phyloP scores from a whole-genome alignment of 345 rosid species.

The Physaria fendleri region DNA sequence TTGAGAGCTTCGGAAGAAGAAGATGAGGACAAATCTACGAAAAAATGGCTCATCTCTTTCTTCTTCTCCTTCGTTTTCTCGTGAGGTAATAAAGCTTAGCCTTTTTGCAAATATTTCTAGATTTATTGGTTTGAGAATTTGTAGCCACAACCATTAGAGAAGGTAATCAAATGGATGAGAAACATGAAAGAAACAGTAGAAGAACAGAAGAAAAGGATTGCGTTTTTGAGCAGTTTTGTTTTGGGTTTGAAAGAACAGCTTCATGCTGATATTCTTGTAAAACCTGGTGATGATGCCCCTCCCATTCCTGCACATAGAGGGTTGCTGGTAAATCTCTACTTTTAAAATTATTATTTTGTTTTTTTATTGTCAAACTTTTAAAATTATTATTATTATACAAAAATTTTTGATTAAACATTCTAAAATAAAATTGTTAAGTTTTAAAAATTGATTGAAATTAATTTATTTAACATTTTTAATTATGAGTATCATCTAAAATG shows the following conservation, averaged over 20 bases:
- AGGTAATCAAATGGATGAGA: constrained; percentile 57
- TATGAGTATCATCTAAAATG: too few relatives aligned
- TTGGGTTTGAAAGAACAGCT: constrained; percentile 44
- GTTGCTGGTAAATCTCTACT: constrained; percentile 50
- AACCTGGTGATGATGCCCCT: constrained; percentile 51
- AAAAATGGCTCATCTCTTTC: constrained; percentile 16
- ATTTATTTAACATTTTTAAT: too few relatives aligned
- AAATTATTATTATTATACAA: too few relatives aligned
- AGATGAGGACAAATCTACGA: constrained; percentile 1
- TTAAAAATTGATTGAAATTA: too few relatives aligned
- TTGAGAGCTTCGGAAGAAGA: constrained; percentile 42
- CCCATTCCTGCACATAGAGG: constrained; percentile 60
- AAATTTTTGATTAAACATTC: too few relatives aligned
- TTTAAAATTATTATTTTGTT: too few relatives aligned
- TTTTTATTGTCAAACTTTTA: too few relatives aligned
- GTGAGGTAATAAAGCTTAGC: constrained; percentile 77
- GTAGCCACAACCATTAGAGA: constrained; percentile 44
- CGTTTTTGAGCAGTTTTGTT: constrained; percentile 48
- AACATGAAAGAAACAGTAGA: constrained; percentile 55
- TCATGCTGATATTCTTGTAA: constrained; percentile 57
- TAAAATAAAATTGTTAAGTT: too few relatives aligned
- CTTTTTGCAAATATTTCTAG: background rate
- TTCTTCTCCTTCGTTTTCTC: constrained; percentile 36
- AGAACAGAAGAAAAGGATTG: constrained; percentile 52
- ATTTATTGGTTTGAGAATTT: background rate